Base-by-base conservation (phyloP, 305 asterid species). In the Solanum hybrid region DNA sequence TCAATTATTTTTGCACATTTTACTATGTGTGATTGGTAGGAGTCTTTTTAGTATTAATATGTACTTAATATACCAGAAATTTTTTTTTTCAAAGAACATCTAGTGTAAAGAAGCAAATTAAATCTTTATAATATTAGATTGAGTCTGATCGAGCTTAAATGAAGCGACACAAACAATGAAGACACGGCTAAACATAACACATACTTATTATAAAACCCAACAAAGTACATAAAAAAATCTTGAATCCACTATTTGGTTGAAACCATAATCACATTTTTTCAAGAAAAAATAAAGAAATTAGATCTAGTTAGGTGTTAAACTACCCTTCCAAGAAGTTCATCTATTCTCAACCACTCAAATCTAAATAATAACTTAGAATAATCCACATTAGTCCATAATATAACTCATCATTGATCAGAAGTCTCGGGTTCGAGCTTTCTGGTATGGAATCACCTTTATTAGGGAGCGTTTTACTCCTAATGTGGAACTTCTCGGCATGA, bases 161-260 rank as follows among this genome's bases (percentile, higher is more conserved):
- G 5, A 19, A 3, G 24, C 11, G 71, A 19, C 10, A 60, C 5
- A 1, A 60, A 19, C 11, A 60, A 1, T 60, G 10, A 60, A 60
- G 2, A 60, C 2, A 0, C 0, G 0, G 12, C 3, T 10, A 66
- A 66, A 66, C 75, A 66, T 66, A 9, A 64, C 26, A 64, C 3
- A 22, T 64, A 8, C 26, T 60, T 60, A 7, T 7, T 0, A 1
- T 64, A 64, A 1, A 66, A 66, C 77, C 31, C 77, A 26, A 71
- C 4, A 1, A 71, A 71, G 19, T 71, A 26, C 26, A 42, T 42
- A n/a, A 42, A 42, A 42, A 78, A 78, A 6, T n/a, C 22, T 38
- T n/a, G 10, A 37, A n/a, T 24, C 27, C 12, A 79, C 19, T 79
- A 79, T 79, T 12, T 79, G 34, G 85, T 79, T 37, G 64, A 79